phyloP scores from a whole-genome alignment of 2,329 filamentous ascomycete genomes.

The Stagonosporopsis vannaccii region DNA sequence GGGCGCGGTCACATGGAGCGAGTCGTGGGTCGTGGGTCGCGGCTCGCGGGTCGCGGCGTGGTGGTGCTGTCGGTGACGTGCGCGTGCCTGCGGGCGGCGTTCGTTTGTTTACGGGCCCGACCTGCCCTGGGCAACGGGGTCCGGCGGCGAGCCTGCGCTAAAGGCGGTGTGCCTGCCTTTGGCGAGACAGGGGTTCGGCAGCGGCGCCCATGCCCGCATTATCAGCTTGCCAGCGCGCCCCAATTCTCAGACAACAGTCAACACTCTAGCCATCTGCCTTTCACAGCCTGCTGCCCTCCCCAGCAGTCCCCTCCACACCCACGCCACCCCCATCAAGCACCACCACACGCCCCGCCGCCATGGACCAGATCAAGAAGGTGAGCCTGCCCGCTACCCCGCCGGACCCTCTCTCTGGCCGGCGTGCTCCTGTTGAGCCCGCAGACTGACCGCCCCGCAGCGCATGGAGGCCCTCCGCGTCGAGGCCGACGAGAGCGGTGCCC shows the following conservation, averaged over 20 bases:
- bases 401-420: conserved; percentile 28
- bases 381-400: conserved; percentile 57
- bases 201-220: conserved; percentile 37
- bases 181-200: conserved; percentile 20
- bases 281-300: conserved; percentile 17
- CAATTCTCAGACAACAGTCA: conserved; percentile 35
- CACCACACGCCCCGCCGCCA: conserved; percentile 49
- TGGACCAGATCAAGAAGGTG: conserved; percentile 93
- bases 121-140: conserved; percentile 34
- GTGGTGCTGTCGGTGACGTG: conserved; percentile 20
- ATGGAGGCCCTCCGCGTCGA: conserved; percentile 94
- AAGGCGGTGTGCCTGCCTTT: conserved; percentile 17
- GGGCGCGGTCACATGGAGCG: conserved; percentile 42
- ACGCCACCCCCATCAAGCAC: not conserved
- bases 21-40: conserved; percentile 21
- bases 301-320: conserved; percentile 9
- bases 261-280: conserved; percentile 16
- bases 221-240: conserved; percentile 29
- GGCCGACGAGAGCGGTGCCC: conserved; percentile 81
- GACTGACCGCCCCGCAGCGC: conserved; percentile 67
- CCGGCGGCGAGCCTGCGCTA: conserved; percentile 4
- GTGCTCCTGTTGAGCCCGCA: not conserved
- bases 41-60: conserved; percentile 11
- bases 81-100: conserved; percentile 11
- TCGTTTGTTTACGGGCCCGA: conserved; percentile 38